phyloP scores from a whole-genome alignment of 345 rosid species.

The Linum usitatissimum region DNA sequence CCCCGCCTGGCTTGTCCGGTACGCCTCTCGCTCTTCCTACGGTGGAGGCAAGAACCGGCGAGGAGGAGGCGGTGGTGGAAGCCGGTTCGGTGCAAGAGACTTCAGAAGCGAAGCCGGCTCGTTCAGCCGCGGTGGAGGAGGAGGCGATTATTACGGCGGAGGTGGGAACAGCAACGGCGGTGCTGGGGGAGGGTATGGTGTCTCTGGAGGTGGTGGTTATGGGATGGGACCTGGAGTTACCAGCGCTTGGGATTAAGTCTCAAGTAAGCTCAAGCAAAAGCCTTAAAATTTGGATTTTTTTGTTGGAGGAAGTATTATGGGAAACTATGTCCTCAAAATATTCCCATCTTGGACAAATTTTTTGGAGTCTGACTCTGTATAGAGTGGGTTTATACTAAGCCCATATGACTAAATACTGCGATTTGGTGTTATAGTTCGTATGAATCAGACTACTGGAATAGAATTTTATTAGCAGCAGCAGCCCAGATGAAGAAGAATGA shows the following conservation, averaged over 20 bases:
- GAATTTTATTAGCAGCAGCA: too few relatives aligned
- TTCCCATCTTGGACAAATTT: background rate
- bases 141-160: constrained; percentile 18
- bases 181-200: constrained; percentile 11
- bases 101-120: constrained; percentile 17
- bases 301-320: background rate
- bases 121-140: constrained; percentile 12
- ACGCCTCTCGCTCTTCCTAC: constrained; percentile 13
- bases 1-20: constrained; percentile 23
- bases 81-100: constrained; percentile 23
- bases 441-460: too few relatives aligned
- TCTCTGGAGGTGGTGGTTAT: constrained; percentile 4
- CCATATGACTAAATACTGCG: too few relatives aligned
- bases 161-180: constrained; percentile 11
- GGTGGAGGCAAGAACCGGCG: constrained; percentile 20
- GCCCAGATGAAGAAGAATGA: too few relatives aligned
- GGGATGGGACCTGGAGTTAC: constrained; percentile 20
- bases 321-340: background rate
- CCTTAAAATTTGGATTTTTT: too few relatives aligned
- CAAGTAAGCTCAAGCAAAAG: too few relatives aligned
- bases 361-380: too few relatives aligned
- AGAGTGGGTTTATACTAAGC: too few relatives aligned
- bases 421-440: too few relatives aligned
- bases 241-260: constrained; percentile 24
- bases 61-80: constrained; percentile 10